Conservation (phyloP, 2,329 filamentous ascomycete species). For the Colletotrichum higginsianum region DNA sequence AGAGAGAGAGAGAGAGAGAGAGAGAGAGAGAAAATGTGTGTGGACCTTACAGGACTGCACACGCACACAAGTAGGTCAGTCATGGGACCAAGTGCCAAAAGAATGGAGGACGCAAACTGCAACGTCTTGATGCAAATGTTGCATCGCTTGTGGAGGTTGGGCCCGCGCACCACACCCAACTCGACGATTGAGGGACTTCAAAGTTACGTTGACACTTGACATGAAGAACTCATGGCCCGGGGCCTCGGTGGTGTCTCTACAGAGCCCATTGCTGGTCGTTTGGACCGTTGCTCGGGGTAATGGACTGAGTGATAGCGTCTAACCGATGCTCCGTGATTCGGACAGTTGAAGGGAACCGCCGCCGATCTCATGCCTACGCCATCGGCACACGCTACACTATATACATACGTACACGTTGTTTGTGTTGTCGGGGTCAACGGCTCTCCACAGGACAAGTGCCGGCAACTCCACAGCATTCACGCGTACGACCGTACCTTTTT, state of each 20-base stretch:
- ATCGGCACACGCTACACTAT: not conserved
- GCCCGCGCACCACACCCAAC: not conserved
- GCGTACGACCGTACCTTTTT: not conserved
- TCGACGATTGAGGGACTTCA: slow-evolving; percentile 7
- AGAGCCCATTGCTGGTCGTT: not conserved
- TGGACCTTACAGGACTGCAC: slow-evolving; percentile 5
- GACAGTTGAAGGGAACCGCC: not conserved
- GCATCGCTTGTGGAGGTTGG: slow-evolving; percentile 8
- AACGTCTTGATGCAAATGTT: slow-evolving; percentile 10
- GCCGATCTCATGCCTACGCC: not conserved
- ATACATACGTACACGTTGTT: not conserved
- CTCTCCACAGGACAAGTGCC: slow-evolving; percentile 17
- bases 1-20: too few relatives aligned
- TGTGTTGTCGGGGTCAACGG: not conserved
- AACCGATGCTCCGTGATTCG: not conserved
- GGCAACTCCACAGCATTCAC: slow-evolving; percentile 12
- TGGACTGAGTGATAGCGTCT: not conserved
- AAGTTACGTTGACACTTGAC: slow-evolving; percentile 24
- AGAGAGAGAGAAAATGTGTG: not conserved
- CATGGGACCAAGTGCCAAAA: slow-evolving; percentile 6
- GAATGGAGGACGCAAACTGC: not conserved
- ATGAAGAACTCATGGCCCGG: slow-evolving; percentile 22
- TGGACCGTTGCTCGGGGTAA: not conserved
- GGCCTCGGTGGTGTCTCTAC: slow-evolving; percentile 12
- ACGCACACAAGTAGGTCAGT: not conserved